A percentile compares a stretch with the other conserved stretches of the same genome.
Conservation (phyloP, 2,329 filamentous ascomycete species). For the Alternaria panax region DNA sequence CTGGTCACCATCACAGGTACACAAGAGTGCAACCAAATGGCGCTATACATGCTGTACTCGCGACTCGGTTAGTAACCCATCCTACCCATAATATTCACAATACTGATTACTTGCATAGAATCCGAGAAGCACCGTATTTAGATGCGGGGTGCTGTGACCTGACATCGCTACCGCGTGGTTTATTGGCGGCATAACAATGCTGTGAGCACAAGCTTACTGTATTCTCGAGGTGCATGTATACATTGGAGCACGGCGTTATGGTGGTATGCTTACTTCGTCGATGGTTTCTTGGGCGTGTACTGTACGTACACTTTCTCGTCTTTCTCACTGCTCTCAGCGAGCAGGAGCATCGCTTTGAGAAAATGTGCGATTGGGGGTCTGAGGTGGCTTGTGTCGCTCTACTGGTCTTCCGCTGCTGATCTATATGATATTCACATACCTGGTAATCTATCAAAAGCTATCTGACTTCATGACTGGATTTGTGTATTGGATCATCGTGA, state of each 20-base stretch:
- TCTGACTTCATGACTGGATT: neutral
- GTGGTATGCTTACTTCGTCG: slow-evolving; percentile 5
- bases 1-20: slow-evolving; percentile 97
- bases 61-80: slow-evolving; percentile 76
- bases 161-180: neutral
- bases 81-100: slow-evolving; percentile 1
- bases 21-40: slow-evolving; percentile 99
- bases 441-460: slow-evolving; percentile 19
- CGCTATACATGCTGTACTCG: slow-evolving; percentile 98
- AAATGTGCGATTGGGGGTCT: neutral
- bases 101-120: slow-evolving; percentile 58
- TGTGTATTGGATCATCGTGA: neutral
- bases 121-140: slow-evolving; percentile 79
- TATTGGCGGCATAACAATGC: neutral
- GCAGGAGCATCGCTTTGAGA: neutral
- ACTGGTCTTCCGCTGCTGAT: slow-evolving; percentile 2
- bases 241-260: slow-evolving; percentile 18
- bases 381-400: neutral
- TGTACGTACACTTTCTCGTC: neutral
- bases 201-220: neutral
- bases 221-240: slow-evolving; percentile 13
- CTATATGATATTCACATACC: slow-evolving; percentile 13
- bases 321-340: slow-evolving; percentile 1
- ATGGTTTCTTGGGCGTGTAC: slow-evolving; percentile 9
- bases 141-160: neutral